Evolutionary conservation across 495 filamentous ascomycete genomes (phyloP), one percentile per base, ranked within the genome.

Genomic region (Darksidea phi): DNA sequence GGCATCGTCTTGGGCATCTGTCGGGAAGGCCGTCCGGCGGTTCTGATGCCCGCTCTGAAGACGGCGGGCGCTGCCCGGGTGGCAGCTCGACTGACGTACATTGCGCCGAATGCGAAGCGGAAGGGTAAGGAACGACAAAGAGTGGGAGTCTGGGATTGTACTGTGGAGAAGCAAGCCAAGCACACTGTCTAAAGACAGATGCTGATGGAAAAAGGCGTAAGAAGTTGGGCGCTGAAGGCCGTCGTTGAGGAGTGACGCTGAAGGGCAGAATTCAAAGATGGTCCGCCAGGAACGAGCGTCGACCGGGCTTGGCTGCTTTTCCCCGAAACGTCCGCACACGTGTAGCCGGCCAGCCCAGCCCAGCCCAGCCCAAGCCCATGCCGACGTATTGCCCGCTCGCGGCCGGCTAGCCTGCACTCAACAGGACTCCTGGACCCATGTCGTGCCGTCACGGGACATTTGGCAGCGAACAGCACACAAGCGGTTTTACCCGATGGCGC

Each of bases 11-110:
- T 52, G 13, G 66, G 64, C 8, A 72, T 41, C 20, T 64, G 50
- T 49, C 62, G 61, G 25, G 61, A 55, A 43, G 68, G 63, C 17
- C 67, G 55, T 54, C 66, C 63, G 52, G 67, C 61, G 37, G 61
- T 56, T 48, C 71, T 59, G 49, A 65, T 59, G 55, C 68, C 70
- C 51, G 51, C 67, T 54, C 72, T 61, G 17, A 75, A 59, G 4
- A 77, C 49, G 2, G 72, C 47, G 36, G 74, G 74, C 25, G 73
- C 67, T 41, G 72, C 59, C 46, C 64, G 47, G 5, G 65, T 51
- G 50, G 68, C 61, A 50, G 68, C 46, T 52, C 68, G 65, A 63
- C 63, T 66, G 61, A 67, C 54, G 54, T 66, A 70, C 67, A 70
- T 70, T 54, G 63, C 55, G 67, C 62, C 61, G 66, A 45, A 60